Conservation (phyloP, 495 filamentous ascomycete species). For the Astrothelium macrocarpum region DNA sequence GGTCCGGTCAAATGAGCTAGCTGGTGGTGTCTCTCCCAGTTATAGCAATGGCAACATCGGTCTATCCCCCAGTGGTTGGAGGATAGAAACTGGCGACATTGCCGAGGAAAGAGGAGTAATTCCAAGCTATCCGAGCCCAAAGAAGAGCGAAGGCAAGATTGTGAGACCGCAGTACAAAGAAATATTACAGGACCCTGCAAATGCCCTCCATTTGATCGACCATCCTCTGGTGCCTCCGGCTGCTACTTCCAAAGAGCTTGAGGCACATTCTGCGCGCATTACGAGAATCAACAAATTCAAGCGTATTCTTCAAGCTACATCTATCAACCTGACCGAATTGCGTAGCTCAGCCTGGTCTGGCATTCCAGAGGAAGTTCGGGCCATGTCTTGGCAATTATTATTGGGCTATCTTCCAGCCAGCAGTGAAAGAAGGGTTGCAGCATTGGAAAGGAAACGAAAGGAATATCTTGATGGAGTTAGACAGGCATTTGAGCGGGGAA, state of each 20-base stretch:
- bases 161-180: constrained; percentile 96
- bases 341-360: constrained; percentile 85
- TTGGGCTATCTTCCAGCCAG: constrained; percentile 93
- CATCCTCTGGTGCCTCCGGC: constrained; percentile 66
- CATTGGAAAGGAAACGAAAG: constrained; percentile 88
- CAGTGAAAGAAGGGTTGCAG: constrained; percentile 79
- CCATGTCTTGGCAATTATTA: constrained; percentile 96
- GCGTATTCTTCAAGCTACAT: constrained; percentile 79
- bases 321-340: constrained; percentile 75
- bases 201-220: constrained; percentile 87
- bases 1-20: neutral
- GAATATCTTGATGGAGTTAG: constrained; percentile 94
- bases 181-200: constrained; percentile 87
- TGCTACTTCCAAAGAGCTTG: constrained; percentile 73
- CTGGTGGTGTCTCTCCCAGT: constrained; percentile 21
- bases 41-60: constrained; percentile 14
- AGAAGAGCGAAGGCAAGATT: constrained; percentile 86
- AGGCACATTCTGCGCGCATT: constrained; percentile 77
- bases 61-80: constrained; percentile 23
- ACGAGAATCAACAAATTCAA: constrained; percentile 99
- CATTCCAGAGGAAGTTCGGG: constrained; percentile 85
- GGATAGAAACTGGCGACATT: constrained; percentile 79
- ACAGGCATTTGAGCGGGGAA: constrained; percentile 81
- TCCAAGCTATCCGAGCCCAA: constrained; percentile 77
- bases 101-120: constrained; percentile 73